A percentile compares a stretch with the other conserved stretches of the same genome.
Evolutionary conservation across 2,329 filamentous ascomycete genomes (phyloP).

Genomic region (Lachnellula suecica): DNA sequence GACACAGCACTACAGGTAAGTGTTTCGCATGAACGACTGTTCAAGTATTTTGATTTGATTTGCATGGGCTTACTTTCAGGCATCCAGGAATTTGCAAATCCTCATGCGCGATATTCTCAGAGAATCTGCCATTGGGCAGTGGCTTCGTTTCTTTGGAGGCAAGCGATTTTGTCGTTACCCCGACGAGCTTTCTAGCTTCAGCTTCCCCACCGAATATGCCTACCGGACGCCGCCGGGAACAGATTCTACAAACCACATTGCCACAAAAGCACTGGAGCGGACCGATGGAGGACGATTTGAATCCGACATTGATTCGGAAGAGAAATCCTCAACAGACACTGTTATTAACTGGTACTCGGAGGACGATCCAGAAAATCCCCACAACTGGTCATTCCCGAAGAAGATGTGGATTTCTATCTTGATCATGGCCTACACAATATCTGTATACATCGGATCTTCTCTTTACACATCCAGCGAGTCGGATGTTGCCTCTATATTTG

Average conservation of each 20-base stretch:
- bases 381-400: slow-evolving; percentile 47
- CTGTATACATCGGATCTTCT: slow-evolving; percentile 49
- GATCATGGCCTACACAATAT: slow-evolving; percentile 55
- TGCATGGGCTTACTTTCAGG: too few relatives aligned
- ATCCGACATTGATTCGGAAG: background rate
- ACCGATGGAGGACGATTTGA: background rate
- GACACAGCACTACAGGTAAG: too few relatives aligned
- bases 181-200: background rate
- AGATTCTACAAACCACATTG: background rate
- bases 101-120: background rate
- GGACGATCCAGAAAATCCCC: slow-evolving; percentile 51
- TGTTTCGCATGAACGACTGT: too few relatives aligned
- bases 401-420: slow-evolving; percentile 40
- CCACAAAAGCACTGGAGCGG: background rate
- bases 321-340: slow-evolving; percentile 25
- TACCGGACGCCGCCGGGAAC: background rate
- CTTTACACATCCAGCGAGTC: slow-evolving; percentile 44
- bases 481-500: slow-evolving; percentile 52
- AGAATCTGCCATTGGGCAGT: background rate
- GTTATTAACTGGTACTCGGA: slow-evolving; percentile 52
- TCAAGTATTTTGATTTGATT: too few relatives aligned
- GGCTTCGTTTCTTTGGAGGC: background rate
- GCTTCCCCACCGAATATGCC: background rate
- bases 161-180: background rate
- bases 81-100: too few relatives aligned